Evolutionary conservation across 1,284 basidiomycete genomes (phyloP), one percentile per base, ranked within the genome.

Genomic region (Cryptococcus amylolentus): DNA sequence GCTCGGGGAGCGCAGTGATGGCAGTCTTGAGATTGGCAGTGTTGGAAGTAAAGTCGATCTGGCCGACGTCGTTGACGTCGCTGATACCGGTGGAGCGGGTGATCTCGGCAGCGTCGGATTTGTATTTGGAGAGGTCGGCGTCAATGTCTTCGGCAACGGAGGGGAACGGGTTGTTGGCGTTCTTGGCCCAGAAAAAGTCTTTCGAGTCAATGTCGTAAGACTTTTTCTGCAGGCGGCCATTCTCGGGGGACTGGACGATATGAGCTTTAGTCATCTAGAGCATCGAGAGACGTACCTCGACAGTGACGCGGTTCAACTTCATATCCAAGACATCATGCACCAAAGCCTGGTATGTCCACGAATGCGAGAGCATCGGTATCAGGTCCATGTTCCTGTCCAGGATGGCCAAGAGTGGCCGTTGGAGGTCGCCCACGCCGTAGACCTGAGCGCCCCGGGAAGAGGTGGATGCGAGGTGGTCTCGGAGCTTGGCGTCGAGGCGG

Each of bases 91-190:
- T 98, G 26, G 89, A 91, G 44, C 95, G 83, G 5, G 96, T 98
- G 61, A 99, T 89, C 74, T 99, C 96, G 9, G 92, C 93, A 2
- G 96, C 94, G 69, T 98, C 96, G 65, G 88, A 84, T 79, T 98
- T 98, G 78, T 99, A 99, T 43, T 75, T 72, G 52, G 50, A 46
- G 44, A 98, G 80, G 76, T 98, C 96, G 4, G 82, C 71, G 70
- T 98, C 93, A 54, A 99, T 98, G 66, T 98, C 94, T 73, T 98
- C 96, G 1, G 96, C 95, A 2, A 99, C 96, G 68, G 97, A 91
- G 35, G 96, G 96, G 82, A 99, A 98, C 0, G 96, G 96, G 63
- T 90, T 91, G 6, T 89, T 86, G 1, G 93, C 91, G 71, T 98
- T 97, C 77, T 91, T 92, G 9, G 87, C 88, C 96, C 96, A 99